Conservation (phyloP, 2,329 filamentous ascomycete species). For the Monosporascus sp. region DNA sequence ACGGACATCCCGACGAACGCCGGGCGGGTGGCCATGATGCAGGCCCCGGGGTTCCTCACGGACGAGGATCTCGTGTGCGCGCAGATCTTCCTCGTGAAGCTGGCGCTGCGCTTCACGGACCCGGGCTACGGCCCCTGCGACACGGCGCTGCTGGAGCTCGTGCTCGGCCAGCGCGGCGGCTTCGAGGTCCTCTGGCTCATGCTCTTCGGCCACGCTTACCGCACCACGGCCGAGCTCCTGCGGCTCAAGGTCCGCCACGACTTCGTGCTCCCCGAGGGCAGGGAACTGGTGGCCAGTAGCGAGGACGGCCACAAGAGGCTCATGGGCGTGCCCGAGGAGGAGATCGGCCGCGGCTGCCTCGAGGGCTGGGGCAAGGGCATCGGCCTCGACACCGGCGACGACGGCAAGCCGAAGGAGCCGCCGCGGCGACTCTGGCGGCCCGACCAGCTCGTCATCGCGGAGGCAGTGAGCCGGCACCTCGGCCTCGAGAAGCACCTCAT, state of each 20-base stretch:
- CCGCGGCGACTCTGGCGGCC: too few species aligned
- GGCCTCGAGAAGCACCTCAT: conserved; percentile 48
- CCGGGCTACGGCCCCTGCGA: conserved; percentile 50
- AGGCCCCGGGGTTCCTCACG: conserved; percentile 48
- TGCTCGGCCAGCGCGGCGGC: conserved; percentile 55
- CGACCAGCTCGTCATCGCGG: conserved; percentile 42
- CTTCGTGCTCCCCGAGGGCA: conserved; percentile 25
- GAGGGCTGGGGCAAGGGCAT: conserved; percentile 52
- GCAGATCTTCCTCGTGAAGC: conserved; percentile 64
- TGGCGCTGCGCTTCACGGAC: conserved; percentile 64
- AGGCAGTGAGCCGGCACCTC: conserved; percentile 48
- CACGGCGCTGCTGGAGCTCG: conserved; percentile 47
- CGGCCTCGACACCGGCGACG: not conserved
- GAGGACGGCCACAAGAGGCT: conserved; percentile 24
- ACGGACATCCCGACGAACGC: conserved; percentile 59
- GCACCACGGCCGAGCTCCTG: conserved; percentile 45
- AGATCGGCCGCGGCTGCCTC: conserved; percentile 47
- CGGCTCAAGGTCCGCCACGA: conserved; percentile 54
- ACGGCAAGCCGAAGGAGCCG: conserved; percentile 51
- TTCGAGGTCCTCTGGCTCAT: conserved; percentile 50
- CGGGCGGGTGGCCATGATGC: conserved; percentile 50
- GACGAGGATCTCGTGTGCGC: conserved; percentile 56
- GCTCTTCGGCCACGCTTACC: conserved; percentile 51
- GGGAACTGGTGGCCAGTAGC: not conserved
- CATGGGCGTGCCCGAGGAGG: conserved; percentile 44